Percentiles rank a stretch among this genome's conserved stretches.
These are phyloP conservation scores for Castanea crenata DNA, from an alignment of 306 rosid genomes.

Conservation along the genomic window DNA sequence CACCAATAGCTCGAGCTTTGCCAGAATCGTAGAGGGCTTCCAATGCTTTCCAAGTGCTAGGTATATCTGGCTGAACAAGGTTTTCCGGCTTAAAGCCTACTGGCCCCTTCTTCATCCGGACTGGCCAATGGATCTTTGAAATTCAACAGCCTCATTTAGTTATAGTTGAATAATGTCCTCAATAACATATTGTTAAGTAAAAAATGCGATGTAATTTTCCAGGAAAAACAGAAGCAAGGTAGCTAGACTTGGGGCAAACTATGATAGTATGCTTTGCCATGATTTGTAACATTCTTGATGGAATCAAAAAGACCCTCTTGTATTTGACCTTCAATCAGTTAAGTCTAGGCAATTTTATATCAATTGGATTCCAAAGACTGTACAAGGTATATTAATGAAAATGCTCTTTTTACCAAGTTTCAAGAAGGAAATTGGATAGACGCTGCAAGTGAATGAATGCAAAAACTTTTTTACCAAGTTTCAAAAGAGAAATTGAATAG, in stretches of 20 bases:
- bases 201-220: neutral
- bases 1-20: slow-evolving; percentile 66
- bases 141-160: slow-evolving; percentile 16
- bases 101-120: slow-evolving; percentile 53
- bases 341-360: neutral
- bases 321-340: neutral
- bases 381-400: neutral
- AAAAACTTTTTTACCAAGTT: neutral
- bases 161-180: slow-evolving; percentile 5
- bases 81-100: slow-evolving; percentile 41
- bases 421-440: neutral
- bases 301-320: neutral
- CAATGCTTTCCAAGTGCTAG: slow-evolving; percentile 71
- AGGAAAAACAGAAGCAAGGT: neutral
- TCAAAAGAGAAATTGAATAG: neutral
- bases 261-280: neutral
- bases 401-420: neutral
- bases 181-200: slow-evolving; percentile 6
- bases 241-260: neutral
- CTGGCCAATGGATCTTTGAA: slow-evolving; percentile 70
- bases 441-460: neutral
- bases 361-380: neutral
- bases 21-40: slow-evolving; percentile 60
- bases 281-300: neutral
- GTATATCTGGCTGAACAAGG: slow-evolving; percentile 34